phyloP scores from a whole-genome alignment of 192 early-diverging fungal genomes.

The Rhizoclosmatium globosum region DNA sequence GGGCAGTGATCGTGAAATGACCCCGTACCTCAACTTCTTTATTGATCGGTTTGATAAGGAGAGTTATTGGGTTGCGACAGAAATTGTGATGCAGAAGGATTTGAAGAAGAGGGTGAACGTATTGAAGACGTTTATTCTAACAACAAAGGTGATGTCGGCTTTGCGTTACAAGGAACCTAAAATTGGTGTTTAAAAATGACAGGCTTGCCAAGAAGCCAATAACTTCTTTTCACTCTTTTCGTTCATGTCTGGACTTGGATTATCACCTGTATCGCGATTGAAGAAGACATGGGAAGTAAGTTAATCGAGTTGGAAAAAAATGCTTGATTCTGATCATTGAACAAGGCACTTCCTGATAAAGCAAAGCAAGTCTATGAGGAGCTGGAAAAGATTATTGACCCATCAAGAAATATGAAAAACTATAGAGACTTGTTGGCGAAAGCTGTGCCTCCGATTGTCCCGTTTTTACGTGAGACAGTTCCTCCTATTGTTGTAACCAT shows the following conservation, averaged over 20 bases:
- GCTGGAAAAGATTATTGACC: conserved; percentile 64
- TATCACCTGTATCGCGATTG: conserved; percentile 61
- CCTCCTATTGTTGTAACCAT: background rate
- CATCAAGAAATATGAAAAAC: conserved; percentile 69
- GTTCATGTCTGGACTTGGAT: conserved; percentile 62
- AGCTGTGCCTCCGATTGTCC: conserved; percentile 62
- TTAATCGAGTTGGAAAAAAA: background rate
- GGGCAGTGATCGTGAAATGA: conserved; percentile 57
- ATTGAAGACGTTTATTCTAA: conserved; percentile 59
- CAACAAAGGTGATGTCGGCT: conserved; percentile 54
- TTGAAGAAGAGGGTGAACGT: conserved; percentile 58
- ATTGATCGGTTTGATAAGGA: conserved; percentile 67
- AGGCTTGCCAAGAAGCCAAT: conserved; percentile 63
- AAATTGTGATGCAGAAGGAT: conserved; percentile 59
- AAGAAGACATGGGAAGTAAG: conserved; percentile 72
- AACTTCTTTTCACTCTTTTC: conserved; percentile 70
- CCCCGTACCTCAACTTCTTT: conserved; percentile 64
- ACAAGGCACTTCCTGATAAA: conserved; percentile 57
- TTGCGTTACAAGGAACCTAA: background rate
- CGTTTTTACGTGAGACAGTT: conserved; percentile 63
- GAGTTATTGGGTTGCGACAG: conserved; percentile 68
- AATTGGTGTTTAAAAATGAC: background rate
- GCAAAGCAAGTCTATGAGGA: conserved; percentile 56
- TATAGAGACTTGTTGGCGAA: conserved; percentile 56
- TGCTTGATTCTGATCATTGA: background rate